Evolutionary conservation across 495 filamentous ascomycete species (phyloP), one percentile per base, ranked within the genome.

Genomic region (Opeltia flavorubescens): DNA sequence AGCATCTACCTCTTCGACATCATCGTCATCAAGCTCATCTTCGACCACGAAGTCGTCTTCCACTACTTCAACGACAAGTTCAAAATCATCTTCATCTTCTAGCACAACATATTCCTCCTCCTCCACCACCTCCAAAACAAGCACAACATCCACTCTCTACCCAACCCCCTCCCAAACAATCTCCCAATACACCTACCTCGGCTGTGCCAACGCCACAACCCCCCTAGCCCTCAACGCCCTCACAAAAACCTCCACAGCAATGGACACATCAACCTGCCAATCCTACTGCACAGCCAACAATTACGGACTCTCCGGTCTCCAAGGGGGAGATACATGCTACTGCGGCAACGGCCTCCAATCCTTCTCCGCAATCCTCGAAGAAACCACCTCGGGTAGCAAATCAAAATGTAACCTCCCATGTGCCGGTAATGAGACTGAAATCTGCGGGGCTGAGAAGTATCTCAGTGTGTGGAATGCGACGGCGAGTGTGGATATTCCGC

Each of bases 371-470:
- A 49, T 55, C 35, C 47, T 50, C 18, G 35, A 31, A 4, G 41
- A 59, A 24, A 6, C 11, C 34, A 8, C 12, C 11, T n/a, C 34
- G 6, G 34, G n/a, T 6, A 36, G 20, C 7, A 18, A 36, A n/a
- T 17, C n/a, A 6, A 65, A 69, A 11, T 78, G 75, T 52, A 74
- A 61, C 55, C 66, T 71, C 58, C 52, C 62, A 20, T 80, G 76
- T 55, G 46, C 58, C 33, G 74, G 71, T 27, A 61, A 69, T 44
- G 25, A 55, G 1, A 49, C 48, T 15, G 46, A 54, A 18, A 31
- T 25, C 2, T 59, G 57, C 44, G 57, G 57, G 26, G 40, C 21
- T 13, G 0, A 43, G 20, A 1, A 9, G 20, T 43, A 43, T 15
- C 46, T 48, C 3, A 48, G 46, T 30, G 46, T 48, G 5, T 48